Percentiles rank a stretch among this genome's conserved stretches.
phyloP scores from a whole-genome alignment of 2,329 filamentous ascomycete species.

The Penicillium sp. region DNA sequence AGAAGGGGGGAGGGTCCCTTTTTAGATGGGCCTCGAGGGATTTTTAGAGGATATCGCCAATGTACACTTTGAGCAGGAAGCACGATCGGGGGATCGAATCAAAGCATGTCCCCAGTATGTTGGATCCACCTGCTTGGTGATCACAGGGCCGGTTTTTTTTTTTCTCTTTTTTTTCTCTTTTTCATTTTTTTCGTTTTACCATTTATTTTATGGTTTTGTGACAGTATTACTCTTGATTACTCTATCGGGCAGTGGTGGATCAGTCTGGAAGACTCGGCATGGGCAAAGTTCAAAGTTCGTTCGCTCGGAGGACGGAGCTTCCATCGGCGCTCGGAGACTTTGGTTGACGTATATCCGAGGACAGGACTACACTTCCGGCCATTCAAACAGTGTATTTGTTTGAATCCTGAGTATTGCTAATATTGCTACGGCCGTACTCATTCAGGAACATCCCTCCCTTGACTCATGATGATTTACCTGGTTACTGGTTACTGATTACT shows the following conservation, averaged over 20 bases:
- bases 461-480: slow-evolving; percentile 6
- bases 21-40: slow-evolving; percentile 15
- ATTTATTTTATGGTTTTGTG: neutral
- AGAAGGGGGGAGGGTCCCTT: slow-evolving; percentile 14
- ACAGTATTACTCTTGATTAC: slow-evolving; percentile 8
- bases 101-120: slow-evolving; percentile 10
- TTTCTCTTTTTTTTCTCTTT: slow-evolving; percentile 12
- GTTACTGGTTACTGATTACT: neutral
- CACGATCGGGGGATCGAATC: slow-evolving; percentile 23
- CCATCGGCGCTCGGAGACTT: slow-evolving; percentile 21
- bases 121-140: slow-evolving; percentile 17
- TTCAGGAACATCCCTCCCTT: neutral
- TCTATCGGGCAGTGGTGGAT: slow-evolving; percentile 8
- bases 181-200: slow-evolving; percentile 6
- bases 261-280: slow-evolving; percentile 22
- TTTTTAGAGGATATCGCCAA: slow-evolving; percentile 1
- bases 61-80: neutral
- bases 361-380: slow-evolving; percentile 21
- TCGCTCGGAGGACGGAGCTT: slow-evolving; percentile 25
- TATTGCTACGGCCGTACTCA: too few relatives aligned
- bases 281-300: neutral
- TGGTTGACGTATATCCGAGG: slow-evolving; percentile 26
- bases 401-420: too few relatives aligned
- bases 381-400: too few relatives aligned
- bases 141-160: slow-evolving; percentile 18